Base-by-base conservation (phyloP, 2,329 filamentous ascomycete genomes). In the Aspergillus fischeri region DNA sequence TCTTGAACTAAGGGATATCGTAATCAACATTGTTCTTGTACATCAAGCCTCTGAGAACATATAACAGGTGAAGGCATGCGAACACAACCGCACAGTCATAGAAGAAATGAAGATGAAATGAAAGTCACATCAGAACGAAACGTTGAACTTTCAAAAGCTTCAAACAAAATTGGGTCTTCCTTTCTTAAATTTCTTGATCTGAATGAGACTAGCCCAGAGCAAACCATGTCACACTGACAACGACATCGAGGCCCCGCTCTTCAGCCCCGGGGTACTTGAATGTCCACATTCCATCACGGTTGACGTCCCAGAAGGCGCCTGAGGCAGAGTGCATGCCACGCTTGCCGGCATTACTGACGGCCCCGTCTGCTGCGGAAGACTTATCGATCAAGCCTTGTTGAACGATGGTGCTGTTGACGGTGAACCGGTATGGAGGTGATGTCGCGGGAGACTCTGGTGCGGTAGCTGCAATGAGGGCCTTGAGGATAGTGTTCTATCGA, bases 351-450 rank as follows among this genome's bases (percentile, higher is more conserved):
- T 85, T 87, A 60, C 82, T 81, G 25, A 73, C 71, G n/a, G 78
- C 75, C 62, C 81, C 79, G 70, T 82, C 83, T 52, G 81, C 82
- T 53, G 82, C 81, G 63, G 83, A 79, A 29, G 75, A 70, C 62
- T 71, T 70, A 61, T 74, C 70, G 52, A 76, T 85, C 35, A 93
- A 81, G 21, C 74, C 75, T 79, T 97, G 93, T 80, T 99, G 93
- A 66, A 97, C 95, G 72, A 97, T 97, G 64, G 93, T 97, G 81
- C 91, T 95, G 83, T 96, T 97, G 78, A 96, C 92, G 66, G 92
- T 91, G 78, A 93, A 97, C 78, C 97, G 97, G 85, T 87, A 96
- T 4, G 90, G 88, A 27, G 84, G 71, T 14, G 77, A 65, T 4
- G 70, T 65, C 44, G 69, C 64, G 45, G 69, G 59, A 24, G 72